A percentile compares a stretch with the other conserved stretches of the same genome.
These are phyloP conservation scores for Candida pini DNA, from an alignment of 805 yeast species.

Conservation along the genomic window DNA sequence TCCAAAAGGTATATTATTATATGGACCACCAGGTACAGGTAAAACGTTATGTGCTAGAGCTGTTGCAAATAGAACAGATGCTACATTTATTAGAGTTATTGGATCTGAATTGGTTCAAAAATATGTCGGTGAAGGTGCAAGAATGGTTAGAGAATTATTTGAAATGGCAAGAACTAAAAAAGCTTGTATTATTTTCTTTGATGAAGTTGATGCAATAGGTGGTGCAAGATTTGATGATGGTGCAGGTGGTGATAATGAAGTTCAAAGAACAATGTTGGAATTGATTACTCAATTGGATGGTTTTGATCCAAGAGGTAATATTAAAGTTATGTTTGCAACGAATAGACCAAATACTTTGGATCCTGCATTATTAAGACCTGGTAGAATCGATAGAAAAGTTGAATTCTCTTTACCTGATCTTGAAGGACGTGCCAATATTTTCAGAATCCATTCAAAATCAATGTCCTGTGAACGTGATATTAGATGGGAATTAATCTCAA, in stretches of 20 bases:
- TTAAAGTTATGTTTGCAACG: conserved; percentile 99
- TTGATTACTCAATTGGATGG: conserved; percentile 97
- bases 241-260: conserved; percentile 99
- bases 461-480: conserved; percentile 98
- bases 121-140: conserved; percentile 99
- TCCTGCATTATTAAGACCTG: conserved; percentile 96
- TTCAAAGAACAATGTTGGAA: conserved; percentile 98
- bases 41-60: conserved; percentile 98
- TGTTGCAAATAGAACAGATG: conserved; percentile 98
- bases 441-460: conserved; percentile 93
- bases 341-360: conserved; percentile 97
- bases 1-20: conserved; percentile 92
- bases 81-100: conserved; percentile 95
- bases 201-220: conserved; percentile 98
- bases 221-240: conserved; percentile 99
- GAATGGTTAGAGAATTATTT: conserved; percentile 97
- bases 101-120: conserved; percentile 98
- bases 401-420: conserved; percentile 95
- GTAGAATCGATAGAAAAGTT: conserved; percentile 97
- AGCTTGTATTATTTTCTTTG: conserved; percentile 96
- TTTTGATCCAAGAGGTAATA: conserved; percentile 97
- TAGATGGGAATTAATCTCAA: conserved; percentile 96
- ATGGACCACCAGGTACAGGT: conserved; percentile 99
- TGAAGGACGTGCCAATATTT: conserved; percentile 96
- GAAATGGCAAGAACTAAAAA: conserved; percentile 99